Evolutionary conservation across 2,329 filamentous ascomycete species (phyloP).

Genomic region (Penicillium griseofulvum): DNA sequence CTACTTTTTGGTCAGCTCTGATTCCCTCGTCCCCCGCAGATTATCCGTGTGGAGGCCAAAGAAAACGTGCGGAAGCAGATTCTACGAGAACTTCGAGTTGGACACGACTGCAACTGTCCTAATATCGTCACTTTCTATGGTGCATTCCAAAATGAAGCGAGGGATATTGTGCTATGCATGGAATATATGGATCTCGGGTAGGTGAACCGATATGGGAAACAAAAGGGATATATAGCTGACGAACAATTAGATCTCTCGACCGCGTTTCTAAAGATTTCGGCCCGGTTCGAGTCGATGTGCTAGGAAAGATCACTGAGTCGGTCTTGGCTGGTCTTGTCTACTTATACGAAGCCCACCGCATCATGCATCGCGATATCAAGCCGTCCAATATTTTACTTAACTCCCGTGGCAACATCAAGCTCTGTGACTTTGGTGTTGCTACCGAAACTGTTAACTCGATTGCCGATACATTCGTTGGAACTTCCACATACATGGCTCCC

Average conservation of each 20-base stretch:
- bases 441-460: slow-evolving; percentile 97
- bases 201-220: slow-evolving; percentile 38
- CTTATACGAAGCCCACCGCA: slow-evolving; percentile 90
- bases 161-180: slow-evolving; percentile 99
- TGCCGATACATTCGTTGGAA: slow-evolving; percentile 96
- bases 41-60: slow-evolving; percentile 97
- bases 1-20: neutral
- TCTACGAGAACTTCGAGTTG: slow-evolving; percentile 93
- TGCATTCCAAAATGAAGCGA: slow-evolving; percentile 92
- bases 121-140: slow-evolving; percentile 98
- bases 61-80: slow-evolving; percentile 96
- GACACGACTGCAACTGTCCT: slow-evolving; percentile 95
- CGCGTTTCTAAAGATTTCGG: slow-evolving; percentile 92
- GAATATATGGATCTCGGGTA: slow-evolving; percentile 99
- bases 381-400: slow-evolving; percentile 97
- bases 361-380: slow-evolving; percentile 99
- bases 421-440: slow-evolving; percentile 98
- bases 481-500: slow-evolving; percentile 98
- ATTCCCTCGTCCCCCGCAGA: slow-evolving; percentile 51
- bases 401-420: slow-evolving; percentile 89
- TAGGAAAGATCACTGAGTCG: slow-evolving; percentile 96
- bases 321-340: slow-evolving; percentile 92
- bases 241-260: slow-evolving; percentile 71
- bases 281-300: slow-evolving; percentile 88
- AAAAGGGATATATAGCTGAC: slow-evolving; percentile 17